Conservation (phyloP, 805 yeast species). For the Saccharomycopsis javanensis region DNA sequence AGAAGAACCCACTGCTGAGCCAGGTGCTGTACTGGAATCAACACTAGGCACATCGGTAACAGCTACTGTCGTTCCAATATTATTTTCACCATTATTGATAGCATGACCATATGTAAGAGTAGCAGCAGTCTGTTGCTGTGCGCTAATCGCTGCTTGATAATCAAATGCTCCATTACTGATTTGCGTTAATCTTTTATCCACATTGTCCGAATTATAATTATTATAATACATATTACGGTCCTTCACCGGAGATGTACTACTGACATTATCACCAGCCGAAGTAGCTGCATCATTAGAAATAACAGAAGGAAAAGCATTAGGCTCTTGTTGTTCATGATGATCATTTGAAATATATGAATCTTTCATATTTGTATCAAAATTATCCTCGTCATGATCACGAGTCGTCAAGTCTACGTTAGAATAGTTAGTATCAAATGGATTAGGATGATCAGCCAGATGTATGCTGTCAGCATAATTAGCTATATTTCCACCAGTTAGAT, state of each 20-base stretch:
- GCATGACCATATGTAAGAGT: neutral
- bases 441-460: slow-evolving; percentile 3
- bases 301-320: neutral
- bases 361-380: neutral
- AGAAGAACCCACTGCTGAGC: neutral
- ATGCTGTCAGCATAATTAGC: slow-evolving; percentile 5
- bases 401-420: neutral
- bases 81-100: neutral
- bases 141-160: neutral
- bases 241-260: neutral
- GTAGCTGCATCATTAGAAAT: neutral
- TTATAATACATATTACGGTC: slow-evolving; percentile 6
- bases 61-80: too few species aligned
- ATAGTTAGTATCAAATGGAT: slow-evolving; percentile 11
- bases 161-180: slow-evolving; percentile 6
- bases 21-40: neutral
- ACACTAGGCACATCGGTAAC: neutral
- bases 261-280: neutral
- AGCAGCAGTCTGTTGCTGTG: neutral
- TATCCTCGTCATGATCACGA: neutral
- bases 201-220: slow-evolving; percentile 12
- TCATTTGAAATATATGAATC: neutral
- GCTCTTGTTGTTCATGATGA: neutral
- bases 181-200: slow-evolving; percentile 10
- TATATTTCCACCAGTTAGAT: neutral